These are phyloP conservation scores for Fraxinus latifolia DNA, from an alignment of 305 asterid species.

Conservation along the genomic window DNA sequence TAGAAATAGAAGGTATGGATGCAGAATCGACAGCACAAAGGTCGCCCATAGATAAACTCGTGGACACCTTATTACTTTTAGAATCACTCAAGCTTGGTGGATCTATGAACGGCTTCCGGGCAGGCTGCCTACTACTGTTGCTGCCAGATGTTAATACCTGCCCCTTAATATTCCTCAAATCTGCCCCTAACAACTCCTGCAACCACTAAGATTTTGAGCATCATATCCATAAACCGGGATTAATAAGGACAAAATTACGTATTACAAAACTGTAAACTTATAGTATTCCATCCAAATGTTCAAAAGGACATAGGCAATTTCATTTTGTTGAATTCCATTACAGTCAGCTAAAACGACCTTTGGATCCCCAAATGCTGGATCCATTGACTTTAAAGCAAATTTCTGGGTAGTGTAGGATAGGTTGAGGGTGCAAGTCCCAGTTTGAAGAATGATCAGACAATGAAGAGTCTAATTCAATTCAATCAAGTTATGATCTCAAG, in stretches of 20 bases:
- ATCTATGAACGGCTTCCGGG: conserved; percentile 63
- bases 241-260: not conserved
- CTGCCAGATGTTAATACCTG: conserved; percentile 47
- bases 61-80: conserved; percentile 63
- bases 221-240: not conserved
- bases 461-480: not conserved
- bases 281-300: not conserved
- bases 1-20: conserved; percentile 69
- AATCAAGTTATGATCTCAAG: not conserved
- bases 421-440: not conserved
- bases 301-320: not conserved
- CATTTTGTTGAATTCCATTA: not conserved
- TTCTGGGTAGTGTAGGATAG: not conserved
- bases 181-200: conserved; percentile 62
- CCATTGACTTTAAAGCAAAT: not conserved
- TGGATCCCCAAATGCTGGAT: not conserved
- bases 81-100: conserved; percentile 58
- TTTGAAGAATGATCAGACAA: not conserved
- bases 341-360: not conserved
- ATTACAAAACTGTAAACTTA: not conserved
- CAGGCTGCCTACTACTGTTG: conserved; percentile 46
- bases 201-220: conserved; percentile 22
- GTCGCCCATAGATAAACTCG: conserved; percentile 48
- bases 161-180: conserved; percentile 58
- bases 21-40: conserved; percentile 57